Evolutionary conservation across 2,329 filamentous ascomycete genomes (phyloP), one percentile per base, ranked within the genome.

Genomic region (Botrytis sinoallii): DNA sequence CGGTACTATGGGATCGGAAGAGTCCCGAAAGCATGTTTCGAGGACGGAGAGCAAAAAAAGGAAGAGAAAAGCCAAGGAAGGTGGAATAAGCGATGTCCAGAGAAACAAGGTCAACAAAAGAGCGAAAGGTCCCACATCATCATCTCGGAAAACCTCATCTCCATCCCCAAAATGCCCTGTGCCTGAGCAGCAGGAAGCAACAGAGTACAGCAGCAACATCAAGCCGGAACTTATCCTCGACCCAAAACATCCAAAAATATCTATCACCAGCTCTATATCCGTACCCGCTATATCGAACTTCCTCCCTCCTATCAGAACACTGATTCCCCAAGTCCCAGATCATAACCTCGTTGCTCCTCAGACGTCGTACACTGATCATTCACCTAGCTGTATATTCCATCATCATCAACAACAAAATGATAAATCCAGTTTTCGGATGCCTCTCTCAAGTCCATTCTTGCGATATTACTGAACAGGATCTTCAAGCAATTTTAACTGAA

Each of bases 341-440:
- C 16, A 14, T 61, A 20, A 9, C 1, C 14, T 29, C 25, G 16
- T 32, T 38, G 44, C 9, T 29, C 3, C 52, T 1, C n/a, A 57
- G 14, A 18, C 6, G 14, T 16, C 6, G n/a, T 29, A 18, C 3
- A 18, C 4, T 9, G 14, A 29, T 29, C n/a, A 32, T 9, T 18
- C 0, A 8, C n/a, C 14, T 3, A 57, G n/a, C 25, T 57, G n/a
- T n/a, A 29, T 29, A 3, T 8, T 57, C 52, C 7, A 32, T 29
- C 25, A 32, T 29, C 25, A 16, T 29, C n/a, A 57, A 18, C 52
- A 32, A 4, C 6, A 29, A 29, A 29, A 18, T 9, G 52, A 18
- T 57, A 14, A 57, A 1, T 3, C n/a, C 6, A 18, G 14, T 32
- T 0, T 57, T 4, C 4, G n/a, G 2, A 18, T 7, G 0, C 3